Evolutionary conservation across 78 protist species (phyloP), one percentile per base, ranked within the genome.

Genomic region (Cavenderia fasciculata): DNA sequence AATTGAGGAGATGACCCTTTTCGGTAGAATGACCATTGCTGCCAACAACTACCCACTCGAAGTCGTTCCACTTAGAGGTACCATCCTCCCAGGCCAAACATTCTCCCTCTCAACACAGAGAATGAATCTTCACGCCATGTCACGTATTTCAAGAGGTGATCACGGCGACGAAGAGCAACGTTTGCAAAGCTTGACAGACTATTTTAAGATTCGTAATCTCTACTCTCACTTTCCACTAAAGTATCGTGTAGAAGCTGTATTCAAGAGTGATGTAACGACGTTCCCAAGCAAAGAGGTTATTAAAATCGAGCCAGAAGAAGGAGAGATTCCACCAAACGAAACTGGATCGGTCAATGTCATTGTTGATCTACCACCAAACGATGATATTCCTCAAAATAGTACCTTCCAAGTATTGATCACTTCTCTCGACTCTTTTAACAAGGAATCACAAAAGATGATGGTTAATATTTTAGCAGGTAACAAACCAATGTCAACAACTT

Each of bases 261-360:
- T 73, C 11, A 36, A 18, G 7, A 23, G 57, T 47, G 57, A 38
- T 38, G 72, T 47, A 34, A 4, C 72, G 19, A 57, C n/a, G 3
- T 62, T 38, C 70, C 57, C 59, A 23, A 11, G 21, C 44, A 46
- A 46, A 29, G 44, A 23, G 16, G 29, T 59, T 71, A 38, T 82
- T 0, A 33, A 6, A 10, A 36, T 82, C 10, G 16, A 34, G 0
- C 90, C 90, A 27, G 59, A 34, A 31, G 77, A 68, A 23, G 90
- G 72, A 10, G 90, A 82, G 38, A 57, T 82, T 8, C 79, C 76
- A 19, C 78, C 90, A 25, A 82, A 82, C 44, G 90, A 82, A 33
- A 4, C 61, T 7, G 7, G 33, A 8, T 25, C 49, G n/a, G 19
- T 82, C 31, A 54, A 82, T 44, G 61, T 82, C 73, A 29, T n/a